Evolutionary conservation across 768 basidiomycete species (phyloP).

Genomic region (Suillus plorans): DNA sequence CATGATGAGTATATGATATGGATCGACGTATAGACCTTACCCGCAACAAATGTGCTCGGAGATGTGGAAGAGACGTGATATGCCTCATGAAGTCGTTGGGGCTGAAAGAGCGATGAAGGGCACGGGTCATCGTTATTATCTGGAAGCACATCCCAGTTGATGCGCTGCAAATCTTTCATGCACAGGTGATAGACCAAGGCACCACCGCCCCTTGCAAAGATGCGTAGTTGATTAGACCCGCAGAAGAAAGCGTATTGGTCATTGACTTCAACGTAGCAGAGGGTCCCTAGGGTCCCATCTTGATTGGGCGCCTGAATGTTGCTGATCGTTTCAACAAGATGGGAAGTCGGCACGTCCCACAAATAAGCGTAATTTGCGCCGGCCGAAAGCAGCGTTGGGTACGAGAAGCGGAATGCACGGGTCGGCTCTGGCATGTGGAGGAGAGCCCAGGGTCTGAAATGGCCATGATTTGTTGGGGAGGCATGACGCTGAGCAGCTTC

Average conservation of each 20-base stretch:
- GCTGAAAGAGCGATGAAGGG: conserved; percentile 15
- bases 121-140: conserved; percentile 3
- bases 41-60: conserved; percentile 25
- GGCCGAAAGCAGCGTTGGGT: conserved; percentile 61
- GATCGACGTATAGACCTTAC: conserved; percentile 14
- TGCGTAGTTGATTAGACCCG: conserved; percentile 44
- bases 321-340: conserved; percentile 47
- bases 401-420: conserved; percentile 64
- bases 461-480: conserved; percentile 34
- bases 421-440: conserved; percentile 44
- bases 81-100: conserved; percentile 21
- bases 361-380: conserved; percentile 47
- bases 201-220: conserved; percentile 53
- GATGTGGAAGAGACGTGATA: conserved; percentile 5
- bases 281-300: conserved; percentile 26
- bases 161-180: conserved; percentile 34
- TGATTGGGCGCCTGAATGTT: conserved; percentile 31
- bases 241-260: conserved; percentile 61
- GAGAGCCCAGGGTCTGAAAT: conserved; percentile 64
- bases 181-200: conserved; percentile 43
- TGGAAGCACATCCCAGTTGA: conserved; percentile 34
- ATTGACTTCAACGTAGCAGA: conserved; percentile 67
- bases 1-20: conserved; percentile 1
- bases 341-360: conserved; percentile 59
- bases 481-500: conserved; percentile 19